Percentiles rank a stretch among this genome's conserved stretches.
Conservation (phyloP, 169 alveolate species). For the Eimeria brunetti region DNA sequence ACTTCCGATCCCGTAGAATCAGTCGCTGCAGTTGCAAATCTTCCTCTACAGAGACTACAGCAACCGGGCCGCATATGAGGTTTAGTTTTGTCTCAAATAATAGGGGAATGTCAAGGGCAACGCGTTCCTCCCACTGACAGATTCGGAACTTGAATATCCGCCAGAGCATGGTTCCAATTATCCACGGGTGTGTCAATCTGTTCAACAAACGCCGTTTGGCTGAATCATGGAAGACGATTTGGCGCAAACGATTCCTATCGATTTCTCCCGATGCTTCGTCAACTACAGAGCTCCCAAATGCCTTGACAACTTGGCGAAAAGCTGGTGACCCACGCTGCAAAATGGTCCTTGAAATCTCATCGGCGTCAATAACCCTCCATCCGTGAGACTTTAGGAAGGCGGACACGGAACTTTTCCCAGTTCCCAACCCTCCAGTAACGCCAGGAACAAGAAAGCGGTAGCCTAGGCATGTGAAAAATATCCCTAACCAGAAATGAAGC, state of each 20-base stretch:
- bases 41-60: slow-evolving; percentile 10
- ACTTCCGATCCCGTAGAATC: slow-evolving; percentile 15
- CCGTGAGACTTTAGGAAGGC: slow-evolving; percentile 8
- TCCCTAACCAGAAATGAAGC: slow-evolving; percentile 1
- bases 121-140: slow-evolving; percentile 61
- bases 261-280: slow-evolving; percentile 34
- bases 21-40: slow-evolving; percentile 60
- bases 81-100: slow-evolving; percentile 31
- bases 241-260: slow-evolving; percentile 34
- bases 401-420: slow-evolving; percentile 47
- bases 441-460: slow-evolving; percentile 59
- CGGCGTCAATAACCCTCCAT: slow-evolving; percentile 56
- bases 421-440: slow-evolving; percentile 55
- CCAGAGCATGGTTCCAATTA: slow-evolving; percentile 42
- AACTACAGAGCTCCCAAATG: slow-evolving; percentile 21
- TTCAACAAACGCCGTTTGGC: slow-evolving; percentile 42
- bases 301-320: slow-evolving; percentile 49
- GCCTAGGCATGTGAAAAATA: not conserved
- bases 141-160: slow-evolving; percentile 15
- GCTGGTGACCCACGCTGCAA: slow-evolving; percentile 62
- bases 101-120: slow-evolving; percentile 48
- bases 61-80: slow-evolving; percentile 53
- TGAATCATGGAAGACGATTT: slow-evolving; percentile 39
- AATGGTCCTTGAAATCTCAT: slow-evolving; percentile 21
- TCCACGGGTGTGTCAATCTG: slow-evolving; percentile 58